A percentile compares a stretch with the other conserved stretches of the same genome.
These are phyloP conservation scores for Mycena indigotica DNA, from an alignment of 768 basidiomycete species.

Conservation along the genomic window DNA sequence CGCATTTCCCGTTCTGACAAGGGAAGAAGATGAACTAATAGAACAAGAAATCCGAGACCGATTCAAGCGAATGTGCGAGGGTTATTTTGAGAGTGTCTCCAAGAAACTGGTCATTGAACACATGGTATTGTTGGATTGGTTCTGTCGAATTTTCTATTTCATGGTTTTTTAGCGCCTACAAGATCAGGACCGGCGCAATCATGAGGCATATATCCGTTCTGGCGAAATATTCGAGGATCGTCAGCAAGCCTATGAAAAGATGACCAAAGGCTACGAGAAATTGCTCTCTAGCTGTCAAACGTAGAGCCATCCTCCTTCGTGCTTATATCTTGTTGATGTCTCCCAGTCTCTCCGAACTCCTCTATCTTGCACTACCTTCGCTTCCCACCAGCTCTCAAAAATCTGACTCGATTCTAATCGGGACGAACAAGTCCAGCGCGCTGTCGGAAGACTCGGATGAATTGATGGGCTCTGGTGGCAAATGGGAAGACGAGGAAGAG, in stretches of 20 bases:
- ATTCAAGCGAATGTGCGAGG: slow-evolving; percentile 90
- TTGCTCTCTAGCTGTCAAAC: slow-evolving; percentile 85
- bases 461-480: slow-evolving; percentile 60
- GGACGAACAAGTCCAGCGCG: slow-evolving; percentile 42
- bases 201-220: slow-evolving; percentile 98
- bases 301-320: slow-evolving; percentile 43
- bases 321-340: neutral
- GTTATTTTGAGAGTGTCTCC: slow-evolving; percentile 88
- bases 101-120: slow-evolving; percentile 93
- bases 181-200: slow-evolving; percentile 95
- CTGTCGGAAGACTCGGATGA: slow-evolving; percentile 61
- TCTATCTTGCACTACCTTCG: slow-evolving; percentile 77
- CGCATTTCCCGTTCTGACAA: slow-evolving; percentile 43
- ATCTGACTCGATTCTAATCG: slow-evolving; percentile 80
- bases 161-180: slow-evolving; percentile 70
- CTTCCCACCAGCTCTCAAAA: slow-evolving; percentile 85
- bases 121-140: slow-evolving; percentile 55
- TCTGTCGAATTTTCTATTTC: neutral
- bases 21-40: slow-evolving; percentile 74
- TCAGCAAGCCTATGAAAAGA: slow-evolving; percentile 98
- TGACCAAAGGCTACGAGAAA: slow-evolving; percentile 95
- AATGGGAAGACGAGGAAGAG: slow-evolving; percentile 99
- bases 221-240: slow-evolving; percentile 99
- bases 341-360: slow-evolving; percentile 83
- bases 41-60: slow-evolving; percentile 85